Conservation (phyloP, 257 asterid genomes). For the Nicotiana benthamiana region DNA sequence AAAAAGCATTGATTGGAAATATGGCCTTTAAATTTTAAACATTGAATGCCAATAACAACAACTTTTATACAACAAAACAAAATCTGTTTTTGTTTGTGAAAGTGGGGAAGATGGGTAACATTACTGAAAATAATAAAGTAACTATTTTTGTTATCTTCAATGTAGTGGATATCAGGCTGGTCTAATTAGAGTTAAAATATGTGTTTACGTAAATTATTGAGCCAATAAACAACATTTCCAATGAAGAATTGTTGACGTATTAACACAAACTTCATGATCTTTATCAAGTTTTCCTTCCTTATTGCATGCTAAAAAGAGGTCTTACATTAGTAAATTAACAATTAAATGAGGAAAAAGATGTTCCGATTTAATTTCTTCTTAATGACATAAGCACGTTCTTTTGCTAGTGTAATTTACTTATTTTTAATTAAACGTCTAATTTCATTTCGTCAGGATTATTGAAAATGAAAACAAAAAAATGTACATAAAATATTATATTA, state of each 20-base stretch:
- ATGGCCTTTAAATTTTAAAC: not conserved
- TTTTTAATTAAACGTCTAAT: no score
- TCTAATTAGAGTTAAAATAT: slow-evolving; percentile 32
- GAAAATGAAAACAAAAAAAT: no score
- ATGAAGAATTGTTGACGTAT: slow-evolving; percentile 5
- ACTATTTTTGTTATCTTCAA: slow-evolving; percentile 29
- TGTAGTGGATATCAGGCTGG: slow-evolving; percentile 52
- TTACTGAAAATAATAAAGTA: slow-evolving; percentile 18
- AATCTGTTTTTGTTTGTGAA: slow-evolving; percentile 13
- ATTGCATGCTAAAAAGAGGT: not conserved
- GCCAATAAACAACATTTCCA: slow-evolving; percentile 27
- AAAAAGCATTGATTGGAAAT: not conserved
- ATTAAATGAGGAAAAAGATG: no score
- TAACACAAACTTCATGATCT: not conserved
- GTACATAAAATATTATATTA: no score
- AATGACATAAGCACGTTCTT: no score
- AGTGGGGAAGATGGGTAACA: slow-evolving; percentile 27
- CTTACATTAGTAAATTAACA: no score
- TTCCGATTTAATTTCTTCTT: no score
- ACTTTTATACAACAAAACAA: slow-evolving; percentile 10
- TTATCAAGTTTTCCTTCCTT: not conserved
- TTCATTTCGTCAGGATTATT: no score
- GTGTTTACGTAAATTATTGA: slow-evolving; percentile 29
- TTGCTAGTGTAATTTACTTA: no score
- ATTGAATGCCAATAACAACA: not conserved